Conservation (phyloP, 2,329 filamentous ascomycete genomes). For the Pseudogymnoascus sp. region DNA sequence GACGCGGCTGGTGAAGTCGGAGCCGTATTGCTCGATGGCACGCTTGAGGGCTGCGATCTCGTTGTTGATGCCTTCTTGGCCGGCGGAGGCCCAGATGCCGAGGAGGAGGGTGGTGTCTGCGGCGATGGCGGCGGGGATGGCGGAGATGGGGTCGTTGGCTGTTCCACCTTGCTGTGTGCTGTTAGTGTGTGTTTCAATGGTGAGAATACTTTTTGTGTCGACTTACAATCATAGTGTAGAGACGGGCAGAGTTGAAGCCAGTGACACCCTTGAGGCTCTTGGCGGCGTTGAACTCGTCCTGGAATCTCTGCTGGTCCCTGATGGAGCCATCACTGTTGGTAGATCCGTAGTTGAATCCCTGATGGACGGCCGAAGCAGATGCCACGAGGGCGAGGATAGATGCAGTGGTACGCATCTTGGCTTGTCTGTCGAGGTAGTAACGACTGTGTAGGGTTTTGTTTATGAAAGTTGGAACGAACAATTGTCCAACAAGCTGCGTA, state of each 20-base stretch:
- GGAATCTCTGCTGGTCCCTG: slow-evolving; percentile 58
- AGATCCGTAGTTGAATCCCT: slow-evolving; percentile 70
- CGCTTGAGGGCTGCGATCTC: slow-evolving; percentile 66
- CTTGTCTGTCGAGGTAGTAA: not conserved
- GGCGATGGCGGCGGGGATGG: slow-evolving; percentile 75
- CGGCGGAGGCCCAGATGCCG: slow-evolving; percentile 75
- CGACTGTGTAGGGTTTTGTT: not conserved
- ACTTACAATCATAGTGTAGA: slow-evolving; percentile 63
- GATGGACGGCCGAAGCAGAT: slow-evolving; percentile 32
- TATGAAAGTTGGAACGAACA: not conserved
- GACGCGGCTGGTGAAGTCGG: slow-evolving; percentile 57
- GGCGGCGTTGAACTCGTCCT: slow-evolving; percentile 62
- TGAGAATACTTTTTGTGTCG: not conserved
- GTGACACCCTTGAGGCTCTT: slow-evolving; percentile 54
- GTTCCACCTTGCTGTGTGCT: slow-evolving; percentile 53
- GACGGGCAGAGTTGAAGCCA: slow-evolving; percentile 59
- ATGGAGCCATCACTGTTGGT: slow-evolving; percentile 50
- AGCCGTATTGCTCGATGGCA: slow-evolving; percentile 64
- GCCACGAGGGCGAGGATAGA: slow-evolving; percentile 24
- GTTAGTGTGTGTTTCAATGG: slow-evolving; percentile 18
- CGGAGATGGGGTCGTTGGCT: slow-evolving; percentile 57
- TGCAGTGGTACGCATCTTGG: slow-evolving; percentile 24
- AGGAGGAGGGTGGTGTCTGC: slow-evolving; percentile 74
- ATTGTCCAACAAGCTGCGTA: not conserved
- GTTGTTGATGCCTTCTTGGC: slow-evolving; percentile 56